Evolutionary conservation across 129 eudicot genomes (phyloP).

Genomic region (Flaveria robusta): DNA sequence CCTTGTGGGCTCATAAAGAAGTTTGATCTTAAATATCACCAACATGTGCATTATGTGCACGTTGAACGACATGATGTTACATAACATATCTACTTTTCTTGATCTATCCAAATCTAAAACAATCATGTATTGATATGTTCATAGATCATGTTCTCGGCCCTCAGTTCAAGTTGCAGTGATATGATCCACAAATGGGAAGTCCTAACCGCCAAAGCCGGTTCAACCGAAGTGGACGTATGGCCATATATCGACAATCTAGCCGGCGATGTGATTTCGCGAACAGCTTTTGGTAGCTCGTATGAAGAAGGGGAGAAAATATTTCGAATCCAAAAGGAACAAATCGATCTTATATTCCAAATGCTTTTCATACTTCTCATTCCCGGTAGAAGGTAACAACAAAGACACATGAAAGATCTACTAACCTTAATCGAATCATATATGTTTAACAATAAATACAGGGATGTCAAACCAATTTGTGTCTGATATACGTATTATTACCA

Average conservation of each 20-base stretch:
- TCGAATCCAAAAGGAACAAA: constrained; percentile 34
- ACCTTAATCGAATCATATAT: no score
- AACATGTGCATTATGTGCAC: no score
- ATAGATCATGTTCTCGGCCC: constrained; percentile 29
- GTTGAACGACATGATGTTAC: no score
- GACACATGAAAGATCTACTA: background rate
- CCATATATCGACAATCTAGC: constrained; percentile 35
- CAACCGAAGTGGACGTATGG: constrained; percentile 32
- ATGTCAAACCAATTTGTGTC: no score
- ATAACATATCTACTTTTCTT: background rate
- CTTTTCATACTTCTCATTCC: constrained; percentile 17
- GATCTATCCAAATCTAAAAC: background rate
- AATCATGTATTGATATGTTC: background rate
- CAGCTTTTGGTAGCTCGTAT: constrained; percentile 23
- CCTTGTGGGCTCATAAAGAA: no score
- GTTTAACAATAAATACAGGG: no score
- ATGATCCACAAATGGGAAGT: constrained; percentile 54
- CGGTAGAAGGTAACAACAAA: constrained; percentile 25
- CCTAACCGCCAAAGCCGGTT: constrained; percentile 14
- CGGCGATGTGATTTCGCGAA: constrained; percentile 35
- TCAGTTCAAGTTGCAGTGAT: constrained; percentile 39
- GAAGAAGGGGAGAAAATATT: constrained; percentile 32
- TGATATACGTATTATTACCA: no score
- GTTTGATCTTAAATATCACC: no score
- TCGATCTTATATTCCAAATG: constrained; percentile 25